Percentiles rank a stretch among this genome's conserved stretches.
Conservation (phyloP, 495 filamentous ascomycete species). For the Penicilliopsis zonata region DNA sequence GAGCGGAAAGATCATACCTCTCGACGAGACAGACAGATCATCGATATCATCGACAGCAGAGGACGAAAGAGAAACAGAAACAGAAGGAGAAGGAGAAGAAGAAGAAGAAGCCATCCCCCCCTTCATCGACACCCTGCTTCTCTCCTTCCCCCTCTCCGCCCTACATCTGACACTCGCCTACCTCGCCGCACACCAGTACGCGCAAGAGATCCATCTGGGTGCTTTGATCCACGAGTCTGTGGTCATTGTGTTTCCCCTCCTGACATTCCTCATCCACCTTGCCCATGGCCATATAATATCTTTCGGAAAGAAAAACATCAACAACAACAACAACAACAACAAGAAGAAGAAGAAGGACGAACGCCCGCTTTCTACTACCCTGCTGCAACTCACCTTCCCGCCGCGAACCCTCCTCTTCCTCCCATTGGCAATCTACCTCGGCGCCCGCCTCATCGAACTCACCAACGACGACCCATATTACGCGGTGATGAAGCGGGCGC, state of each 20-base stretch:
- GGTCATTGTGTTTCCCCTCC: slow-evolving; percentile 24
- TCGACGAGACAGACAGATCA: too few relatives aligned
- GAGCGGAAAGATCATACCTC: slow-evolving; percentile 17
- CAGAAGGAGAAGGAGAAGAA: slow-evolving; percentile 6
- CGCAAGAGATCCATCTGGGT: slow-evolving; percentile 49
- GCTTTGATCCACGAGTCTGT: slow-evolving; percentile 37
- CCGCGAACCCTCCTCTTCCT: slow-evolving; percentile 26
- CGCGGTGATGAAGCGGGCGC: slow-evolving; percentile 84
- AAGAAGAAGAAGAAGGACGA: slow-evolving; percentile 20
- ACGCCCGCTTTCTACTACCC: slow-evolving; percentile 16
- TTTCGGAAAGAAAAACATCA: slow-evolving; percentile 8
- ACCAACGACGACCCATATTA: slow-evolving; percentile 72
- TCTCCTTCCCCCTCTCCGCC: slow-evolving; percentile 58
- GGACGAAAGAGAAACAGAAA: slow-evolving; percentile 4
- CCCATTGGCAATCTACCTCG: slow-evolving; percentile 48
- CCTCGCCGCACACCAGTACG: slow-evolving; percentile 86
- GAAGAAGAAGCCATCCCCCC: slow-evolving; percentile 20
- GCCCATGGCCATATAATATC: slow-evolving; percentile 33
- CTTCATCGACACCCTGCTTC: slow-evolving; percentile 35
- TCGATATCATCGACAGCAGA: too few relatives aligned
- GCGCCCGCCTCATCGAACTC: slow-evolving; percentile 67
- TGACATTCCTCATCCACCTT: slow-evolving; percentile 32
- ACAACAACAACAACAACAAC: slow-evolving; percentile 11
- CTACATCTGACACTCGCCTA: slow-evolving; percentile 83
- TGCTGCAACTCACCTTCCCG: slow-evolving; percentile 23